phyloP scores from a whole-genome alignment of 768 basidiomycete genomes.

The Coprinellus micaceus region DNA sequence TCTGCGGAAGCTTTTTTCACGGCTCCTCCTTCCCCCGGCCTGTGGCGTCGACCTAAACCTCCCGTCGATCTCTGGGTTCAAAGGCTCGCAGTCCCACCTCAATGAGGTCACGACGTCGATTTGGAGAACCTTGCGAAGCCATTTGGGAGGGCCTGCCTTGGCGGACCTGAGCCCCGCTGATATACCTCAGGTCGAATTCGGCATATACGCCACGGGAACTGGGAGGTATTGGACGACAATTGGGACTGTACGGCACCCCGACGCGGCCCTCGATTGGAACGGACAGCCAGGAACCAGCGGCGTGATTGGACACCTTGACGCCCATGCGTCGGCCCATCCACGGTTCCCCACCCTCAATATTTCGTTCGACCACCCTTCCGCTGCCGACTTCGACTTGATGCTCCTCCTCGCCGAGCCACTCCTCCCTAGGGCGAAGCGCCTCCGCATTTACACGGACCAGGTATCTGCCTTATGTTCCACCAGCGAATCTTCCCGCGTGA shows the following conservation, averaged over 20 bases:
- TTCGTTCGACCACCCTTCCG: too few relatives aligned
- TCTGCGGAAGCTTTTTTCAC: not conserved
- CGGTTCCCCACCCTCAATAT: not conserved
- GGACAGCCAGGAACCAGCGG: not conserved
- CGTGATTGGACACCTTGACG: not conserved
- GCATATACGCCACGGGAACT: not conserved
- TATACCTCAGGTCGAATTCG: not conserved
- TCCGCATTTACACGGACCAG: too few relatives aligned
- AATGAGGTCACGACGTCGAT: too few relatives aligned
- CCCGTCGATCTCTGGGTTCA: not conserved
- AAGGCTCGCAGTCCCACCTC: too few relatives aligned
- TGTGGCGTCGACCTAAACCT: not conserved
- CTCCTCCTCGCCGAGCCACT: too few relatives aligned
- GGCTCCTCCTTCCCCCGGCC: not conserved
- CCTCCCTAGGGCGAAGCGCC: too few relatives aligned
- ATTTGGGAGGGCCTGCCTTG: not conserved
- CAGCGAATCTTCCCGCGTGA: too few relatives aligned
- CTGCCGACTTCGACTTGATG: too few relatives aligned
- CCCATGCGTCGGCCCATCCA: not conserved
- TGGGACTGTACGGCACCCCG: not conserved
- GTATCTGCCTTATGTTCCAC: too few relatives aligned
- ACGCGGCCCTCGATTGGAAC: not conserved
- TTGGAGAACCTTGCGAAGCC: too few relatives aligned
- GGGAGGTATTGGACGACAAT: not conserved
- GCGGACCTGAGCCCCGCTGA: not conserved